A percentile compares a stretch with the other conserved stretches of the same genome.
These are phyloP conservation scores for Mycena haematopus DNA, from an alignment of 768 basidiomycete species.

Conservation along the genomic window DNA sequence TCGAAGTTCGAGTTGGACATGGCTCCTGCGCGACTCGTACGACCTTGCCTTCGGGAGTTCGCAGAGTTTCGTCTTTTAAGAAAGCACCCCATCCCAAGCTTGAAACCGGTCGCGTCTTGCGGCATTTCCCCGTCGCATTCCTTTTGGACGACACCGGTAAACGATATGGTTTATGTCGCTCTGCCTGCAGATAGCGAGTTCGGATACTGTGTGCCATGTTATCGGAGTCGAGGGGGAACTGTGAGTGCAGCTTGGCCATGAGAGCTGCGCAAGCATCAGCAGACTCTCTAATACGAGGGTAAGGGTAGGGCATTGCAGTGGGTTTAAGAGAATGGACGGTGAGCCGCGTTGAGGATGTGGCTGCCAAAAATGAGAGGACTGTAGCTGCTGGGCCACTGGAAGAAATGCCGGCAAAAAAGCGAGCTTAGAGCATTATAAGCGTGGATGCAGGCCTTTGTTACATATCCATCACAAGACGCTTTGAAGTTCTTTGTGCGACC, in stretches of 20 bases:
- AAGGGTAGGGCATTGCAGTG: slow-evolving; percentile 6
- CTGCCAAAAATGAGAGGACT: background rate
- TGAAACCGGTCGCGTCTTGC: background rate
- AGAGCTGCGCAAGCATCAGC: slow-evolving; percentile 23
- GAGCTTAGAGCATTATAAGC: slow-evolving; percentile 2
- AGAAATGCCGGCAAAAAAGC: slow-evolving; percentile 9
- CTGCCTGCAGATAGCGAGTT: slow-evolving; percentile 19
- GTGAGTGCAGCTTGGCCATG: slow-evolving; percentile 11
- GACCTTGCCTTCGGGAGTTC: slow-evolving; percentile 4
- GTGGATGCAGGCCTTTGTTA: slow-evolving; percentile 10
- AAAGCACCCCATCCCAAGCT: slow-evolving; percentile 20
- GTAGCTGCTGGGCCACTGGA: slow-evolving; percentile 15
- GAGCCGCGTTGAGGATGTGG: background rate
- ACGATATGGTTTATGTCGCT: slow-evolving; percentile 9
- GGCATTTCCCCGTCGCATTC: background rate
- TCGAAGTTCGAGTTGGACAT: background rate
- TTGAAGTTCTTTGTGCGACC: slow-evolving; percentile 11
- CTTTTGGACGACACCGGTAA: background rate
- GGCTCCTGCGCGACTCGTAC: slow-evolving; percentile 3
- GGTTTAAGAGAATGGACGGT: background rate
- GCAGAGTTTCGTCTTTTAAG: slow-evolving; percentile 22
- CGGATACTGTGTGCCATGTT: background rate
- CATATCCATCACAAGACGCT: slow-evolving; percentile 2
- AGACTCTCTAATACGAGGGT: slow-evolving; percentile 13
- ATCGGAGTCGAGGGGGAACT: background rate